These are phyloP conservation scores for Penicillium canariense DNA, from an alignment of 495 filamentous ascomycete genomes.

Conservation along the genomic window DNA sequence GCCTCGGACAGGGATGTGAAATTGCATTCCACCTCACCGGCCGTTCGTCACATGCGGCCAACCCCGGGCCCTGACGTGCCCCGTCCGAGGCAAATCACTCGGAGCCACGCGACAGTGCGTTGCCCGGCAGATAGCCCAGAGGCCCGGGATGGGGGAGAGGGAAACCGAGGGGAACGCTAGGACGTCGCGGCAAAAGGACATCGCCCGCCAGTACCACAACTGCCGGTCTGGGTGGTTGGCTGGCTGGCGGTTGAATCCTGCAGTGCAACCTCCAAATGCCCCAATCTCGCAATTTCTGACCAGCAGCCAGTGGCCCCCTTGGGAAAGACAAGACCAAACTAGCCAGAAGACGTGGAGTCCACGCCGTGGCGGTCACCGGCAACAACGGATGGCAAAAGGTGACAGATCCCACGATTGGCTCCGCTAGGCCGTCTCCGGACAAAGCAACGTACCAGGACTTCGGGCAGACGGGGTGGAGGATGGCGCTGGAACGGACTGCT, in stretches of 20 bases:
- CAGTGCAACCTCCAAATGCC: conserved; percentile 17
- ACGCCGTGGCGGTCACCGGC: neutral
- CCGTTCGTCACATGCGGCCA: conserved; percentile 20
- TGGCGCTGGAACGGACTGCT: too few relatives aligned
- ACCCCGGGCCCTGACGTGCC: neutral
- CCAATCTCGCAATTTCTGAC: neutral
- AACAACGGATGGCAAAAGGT: conserved; percentile 6
- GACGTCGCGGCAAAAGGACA: neutral
- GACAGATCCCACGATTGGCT: conserved; percentile 8
- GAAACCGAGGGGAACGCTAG: too few relatives aligned
- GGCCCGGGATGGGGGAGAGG: neutral
- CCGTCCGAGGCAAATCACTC: conserved; percentile 18
- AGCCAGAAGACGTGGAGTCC: neutral
- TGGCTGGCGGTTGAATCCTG: neutral
- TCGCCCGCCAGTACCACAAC: neutral
- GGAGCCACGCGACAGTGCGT: conserved; percentile 13
- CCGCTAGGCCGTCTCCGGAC: neutral
- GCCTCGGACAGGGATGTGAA: conserved; percentile 13
- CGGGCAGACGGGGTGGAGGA: too few relatives aligned
- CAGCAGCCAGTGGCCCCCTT: neutral
- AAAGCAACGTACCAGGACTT: neutral
- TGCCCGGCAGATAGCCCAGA: neutral
- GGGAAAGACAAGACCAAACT: neutral
- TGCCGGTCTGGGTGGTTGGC: neutral
- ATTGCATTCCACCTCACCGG: conserved; percentile 17